These are phyloP conservation scores for Panaeolus cyanescens DNA, from an alignment of 768 basidiomycete species.

Conservation along the genomic window DNA sequence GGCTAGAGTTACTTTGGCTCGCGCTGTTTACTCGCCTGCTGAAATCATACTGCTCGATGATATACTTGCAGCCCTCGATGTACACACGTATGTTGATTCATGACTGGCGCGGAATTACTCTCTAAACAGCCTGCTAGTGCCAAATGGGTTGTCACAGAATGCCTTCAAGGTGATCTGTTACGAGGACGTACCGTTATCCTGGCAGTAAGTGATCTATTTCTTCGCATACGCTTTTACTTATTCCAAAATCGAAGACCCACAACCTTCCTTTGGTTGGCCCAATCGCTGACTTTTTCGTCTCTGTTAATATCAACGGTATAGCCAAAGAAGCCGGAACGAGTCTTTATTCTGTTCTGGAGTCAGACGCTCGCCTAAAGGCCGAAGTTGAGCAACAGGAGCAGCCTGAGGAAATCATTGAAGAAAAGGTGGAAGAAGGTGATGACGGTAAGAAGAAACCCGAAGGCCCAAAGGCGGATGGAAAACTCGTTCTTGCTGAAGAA, in stretches of 20 bases:
- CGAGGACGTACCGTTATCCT: constrained; percentile 81
- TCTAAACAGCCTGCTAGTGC: constrained; percentile 58
- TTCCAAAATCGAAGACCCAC: constrained; percentile 37
- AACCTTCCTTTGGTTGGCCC: constrained; percentile 54
- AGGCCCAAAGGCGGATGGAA: constrained; percentile 13
- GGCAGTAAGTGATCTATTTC: constrained; percentile 47
- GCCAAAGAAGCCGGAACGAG: constrained; percentile 47
- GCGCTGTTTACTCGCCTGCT: constrained; percentile 32
- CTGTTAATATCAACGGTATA: constrained; percentile 54
- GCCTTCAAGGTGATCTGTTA: constrained; percentile 78
- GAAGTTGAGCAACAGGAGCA: constrained; percentile 24
- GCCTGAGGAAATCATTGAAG: constrained; percentile 16
- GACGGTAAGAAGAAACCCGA: constrained; percentile 25
- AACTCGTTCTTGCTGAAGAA: constrained; percentile 61
- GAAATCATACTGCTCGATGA: constrained; percentile 71
- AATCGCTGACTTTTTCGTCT: constrained; percentile 58
- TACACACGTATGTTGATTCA: constrained; percentile 23
- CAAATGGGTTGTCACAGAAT: constrained; percentile 77
- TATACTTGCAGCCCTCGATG: constrained; percentile 62
- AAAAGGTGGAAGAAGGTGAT: constrained; percentile 29
- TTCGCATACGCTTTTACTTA: not conserved
- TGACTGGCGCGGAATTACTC: not conserved
- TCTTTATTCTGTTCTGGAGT: constrained; percentile 47
- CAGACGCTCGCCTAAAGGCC: constrained; percentile 34
- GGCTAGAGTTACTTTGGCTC: constrained; percentile 49